phyloP scores from a whole-genome alignment of 176 grass and related monocot species.

The Phoenix roebelenii region DNA sequence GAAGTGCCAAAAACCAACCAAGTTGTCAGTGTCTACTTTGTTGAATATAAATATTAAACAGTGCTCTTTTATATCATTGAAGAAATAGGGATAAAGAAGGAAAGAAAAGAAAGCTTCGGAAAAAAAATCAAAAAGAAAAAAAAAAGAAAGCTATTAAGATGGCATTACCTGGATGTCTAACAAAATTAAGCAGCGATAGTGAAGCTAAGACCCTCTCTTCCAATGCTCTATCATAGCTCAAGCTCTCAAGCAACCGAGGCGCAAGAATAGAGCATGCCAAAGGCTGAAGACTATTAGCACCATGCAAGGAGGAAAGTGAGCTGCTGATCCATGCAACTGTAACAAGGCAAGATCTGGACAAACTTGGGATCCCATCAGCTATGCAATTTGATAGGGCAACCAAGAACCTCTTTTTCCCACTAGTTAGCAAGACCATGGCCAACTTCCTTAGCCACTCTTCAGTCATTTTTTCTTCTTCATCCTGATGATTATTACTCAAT shows the following conservation, averaged over 20 bases:
- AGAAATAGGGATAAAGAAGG: too few relatives aligned
- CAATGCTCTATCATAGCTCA: slow-evolving; percentile 63
- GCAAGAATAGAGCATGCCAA: slow-evolving; percentile 58
- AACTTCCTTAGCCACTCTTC: slow-evolving; percentile 73
- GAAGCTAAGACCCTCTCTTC: slow-evolving; percentile 90
- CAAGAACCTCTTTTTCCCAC: slow-evolving; percentile 58
- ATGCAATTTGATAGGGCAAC: slow-evolving; percentile 66
- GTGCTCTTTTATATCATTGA: too few relatives aligned
- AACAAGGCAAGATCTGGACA: slow-evolving; percentile 58
- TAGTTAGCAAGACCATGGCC: slow-evolving; percentile 43
- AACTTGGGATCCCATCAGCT: slow-evolving; percentile 40
- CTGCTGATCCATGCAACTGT: slow-evolving; percentile 77
- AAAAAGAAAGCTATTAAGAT: too few relatives aligned
- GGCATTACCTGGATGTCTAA: slow-evolving; percentile 70
- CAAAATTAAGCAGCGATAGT: slow-evolving; percentile 69
- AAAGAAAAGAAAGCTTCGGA: too few relatives aligned
- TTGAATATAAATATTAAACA: too few relatives aligned
- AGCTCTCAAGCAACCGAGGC: slow-evolving; percentile 50
- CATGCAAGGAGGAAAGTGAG: slow-evolving; percentile 37
- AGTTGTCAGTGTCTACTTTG: too few relatives aligned
- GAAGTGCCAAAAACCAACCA: too few relatives aligned
- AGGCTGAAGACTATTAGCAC: slow-evolving; percentile 47
- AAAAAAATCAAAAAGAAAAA: too few relatives aligned
- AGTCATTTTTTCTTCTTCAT: slow-evolving; percentile 62
- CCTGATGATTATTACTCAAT: slow-evolving; percentile 31